phyloP scores from a whole-genome alignment of 768 basidiomycete genomes.

The Boletus sensibilis region DNA sequence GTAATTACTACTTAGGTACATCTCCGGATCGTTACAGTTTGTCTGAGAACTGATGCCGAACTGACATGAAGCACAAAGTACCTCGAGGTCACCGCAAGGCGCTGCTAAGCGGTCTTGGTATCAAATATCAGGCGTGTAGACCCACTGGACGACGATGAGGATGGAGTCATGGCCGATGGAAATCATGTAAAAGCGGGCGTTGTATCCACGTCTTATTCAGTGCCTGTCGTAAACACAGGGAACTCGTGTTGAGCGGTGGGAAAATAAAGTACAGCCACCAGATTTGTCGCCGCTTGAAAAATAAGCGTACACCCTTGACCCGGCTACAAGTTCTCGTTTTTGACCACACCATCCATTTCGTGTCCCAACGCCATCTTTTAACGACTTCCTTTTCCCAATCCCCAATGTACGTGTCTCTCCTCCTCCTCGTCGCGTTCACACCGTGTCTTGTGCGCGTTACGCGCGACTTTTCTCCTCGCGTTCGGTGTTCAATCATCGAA shows the following conservation, averaged over 20 bases:
- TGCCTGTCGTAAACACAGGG: slow-evolving; percentile 10
- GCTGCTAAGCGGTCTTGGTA: not conserved
- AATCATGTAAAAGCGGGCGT: not conserved
- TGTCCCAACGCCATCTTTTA: slow-evolving; percentile 36
- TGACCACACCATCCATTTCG: slow-evolving; percentile 34
- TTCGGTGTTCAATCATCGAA: slow-evolving; percentile 23
- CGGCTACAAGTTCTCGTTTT: slow-evolving; percentile 34
- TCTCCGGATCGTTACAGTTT: not conserved
- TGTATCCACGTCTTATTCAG: not conserved
- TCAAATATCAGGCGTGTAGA: not conserved
- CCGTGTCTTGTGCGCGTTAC: slow-evolving; percentile 29
- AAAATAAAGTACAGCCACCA: slow-evolving; percentile 27
- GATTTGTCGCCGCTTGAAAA: slow-evolving; percentile 37
- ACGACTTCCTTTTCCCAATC: slow-evolving; percentile 22
- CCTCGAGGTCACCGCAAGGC: slow-evolving; percentile 10
- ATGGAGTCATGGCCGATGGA: not conserved
- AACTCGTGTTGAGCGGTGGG: slow-evolving; percentile 13
- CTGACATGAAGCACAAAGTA: not conserved
- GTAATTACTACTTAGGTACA: not conserved
- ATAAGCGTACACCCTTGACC: slow-evolving; percentile 40
- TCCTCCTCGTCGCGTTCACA: slow-evolving; percentile 13
- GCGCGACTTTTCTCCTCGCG: slow-evolving; percentile 22
- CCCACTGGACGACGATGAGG: not conserved
- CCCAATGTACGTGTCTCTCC: slow-evolving; percentile 33
- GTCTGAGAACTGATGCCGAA: not conserved